Evolutionary conservation across 306 rosid genomes (phyloP).

Genomic region (Sicyos edulis): DNA sequence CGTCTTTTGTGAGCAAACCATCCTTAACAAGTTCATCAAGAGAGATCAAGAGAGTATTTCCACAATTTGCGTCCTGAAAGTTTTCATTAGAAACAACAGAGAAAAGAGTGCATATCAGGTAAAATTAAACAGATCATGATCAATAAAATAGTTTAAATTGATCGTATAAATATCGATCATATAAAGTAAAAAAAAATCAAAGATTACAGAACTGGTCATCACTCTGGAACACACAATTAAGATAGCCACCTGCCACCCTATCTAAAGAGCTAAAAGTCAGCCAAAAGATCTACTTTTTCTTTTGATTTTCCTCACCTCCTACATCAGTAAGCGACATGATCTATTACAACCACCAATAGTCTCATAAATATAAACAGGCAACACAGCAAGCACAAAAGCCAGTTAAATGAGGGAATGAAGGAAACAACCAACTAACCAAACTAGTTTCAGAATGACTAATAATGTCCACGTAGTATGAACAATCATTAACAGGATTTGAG

Average conservation of each 20-base stretch:
- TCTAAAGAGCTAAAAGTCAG: neutral
- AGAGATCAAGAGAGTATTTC: constrained; percentile 86
- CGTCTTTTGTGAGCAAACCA: constrained; percentile 71
- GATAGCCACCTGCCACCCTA: neutral
- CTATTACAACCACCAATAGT: neutral
- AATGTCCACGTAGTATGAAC: neutral
- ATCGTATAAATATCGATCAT: neutral
- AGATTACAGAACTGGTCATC: neutral
- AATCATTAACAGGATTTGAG: neutral
- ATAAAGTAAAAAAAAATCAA: neutral
- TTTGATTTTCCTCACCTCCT: neutral
- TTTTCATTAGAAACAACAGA: constrained; percentile 16
- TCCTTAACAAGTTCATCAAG: constrained; percentile 82
- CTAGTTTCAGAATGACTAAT: neutral
- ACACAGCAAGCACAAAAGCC: neutral
- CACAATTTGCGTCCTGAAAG: constrained; percentile 89
- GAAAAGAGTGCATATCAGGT: constrained; percentile 1
- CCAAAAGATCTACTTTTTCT: neutral
- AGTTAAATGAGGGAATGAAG: neutral
- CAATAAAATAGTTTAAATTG: neutral
- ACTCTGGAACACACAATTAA: neutral
- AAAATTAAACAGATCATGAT: neutral
- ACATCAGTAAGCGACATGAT: neutral
- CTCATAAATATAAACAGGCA: neutral
- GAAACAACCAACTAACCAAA: neutral